Percentiles rank a stretch among this genome's conserved stretches.
phyloP scores from a whole-genome alignment of 78 protist genomes.

The Pigoraptor vietnamica region DNA sequence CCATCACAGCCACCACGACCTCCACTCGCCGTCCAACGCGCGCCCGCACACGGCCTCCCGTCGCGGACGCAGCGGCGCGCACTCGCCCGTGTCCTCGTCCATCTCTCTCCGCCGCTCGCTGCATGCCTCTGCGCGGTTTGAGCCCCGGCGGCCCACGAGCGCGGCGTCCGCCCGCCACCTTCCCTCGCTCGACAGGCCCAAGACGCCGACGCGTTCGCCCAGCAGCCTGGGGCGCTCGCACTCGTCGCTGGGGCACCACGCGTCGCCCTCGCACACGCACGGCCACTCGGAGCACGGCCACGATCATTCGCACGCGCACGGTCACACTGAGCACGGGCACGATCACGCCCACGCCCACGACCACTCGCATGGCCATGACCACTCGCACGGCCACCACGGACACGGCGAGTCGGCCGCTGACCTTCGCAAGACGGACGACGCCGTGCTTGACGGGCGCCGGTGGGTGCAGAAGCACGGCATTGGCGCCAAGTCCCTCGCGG shows the following conservation, averaged over 20 bases:
- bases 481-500: neutral
- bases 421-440: neutral
- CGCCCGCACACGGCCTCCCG: neutral
- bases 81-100: neutral
- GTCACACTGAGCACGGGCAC: no score
- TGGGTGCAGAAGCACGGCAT: neutral
- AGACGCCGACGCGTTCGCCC: neutral
- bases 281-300: no score
- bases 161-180: neutral
- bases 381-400: no score
- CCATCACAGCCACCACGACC: neutral
- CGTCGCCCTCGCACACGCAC: neutral
- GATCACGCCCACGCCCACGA: no score
- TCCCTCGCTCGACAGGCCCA: neutral
- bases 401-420: neutral
- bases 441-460: neutral
- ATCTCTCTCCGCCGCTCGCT: neutral
- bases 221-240: neutral
- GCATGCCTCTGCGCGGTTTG: neutral
- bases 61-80: neutral
- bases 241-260: neutral
- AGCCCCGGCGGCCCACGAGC: neutral
- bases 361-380: no score
- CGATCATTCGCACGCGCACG: no score
- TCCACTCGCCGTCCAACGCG: neutral